These are phyloP conservation scores for Hortiboletus campestris DNA, from an alignment of 768 basidiomycete genomes.

Conservation along the genomic window DNA sequence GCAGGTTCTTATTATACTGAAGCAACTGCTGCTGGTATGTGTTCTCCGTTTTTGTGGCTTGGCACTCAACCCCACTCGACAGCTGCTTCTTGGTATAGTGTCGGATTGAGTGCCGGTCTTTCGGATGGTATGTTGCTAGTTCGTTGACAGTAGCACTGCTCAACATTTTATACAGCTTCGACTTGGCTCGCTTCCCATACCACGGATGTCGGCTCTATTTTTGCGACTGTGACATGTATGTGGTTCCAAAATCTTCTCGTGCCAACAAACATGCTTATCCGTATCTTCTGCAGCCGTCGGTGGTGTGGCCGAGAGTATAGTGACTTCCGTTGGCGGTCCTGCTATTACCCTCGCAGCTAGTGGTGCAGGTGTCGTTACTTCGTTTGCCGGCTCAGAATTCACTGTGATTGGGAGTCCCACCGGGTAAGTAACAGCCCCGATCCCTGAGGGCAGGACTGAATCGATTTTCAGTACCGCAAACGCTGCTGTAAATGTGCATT, in stretches of 20 bases:
- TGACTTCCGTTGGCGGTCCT: conserved; percentile 57
- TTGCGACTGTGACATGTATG: conserved; percentile 28
- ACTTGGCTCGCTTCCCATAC: conserved; percentile 15
- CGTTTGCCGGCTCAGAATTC: conserved; percentile 52
- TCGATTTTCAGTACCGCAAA: conserved; percentile 13
- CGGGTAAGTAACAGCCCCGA: conserved; percentile 5
- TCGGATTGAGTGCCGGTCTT: conserved; percentile 17
- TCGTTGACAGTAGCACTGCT: neutral
- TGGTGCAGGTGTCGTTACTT: conserved; percentile 41
- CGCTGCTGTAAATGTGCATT: conserved; percentile 13
- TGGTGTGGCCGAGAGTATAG: conserved; percentile 50
- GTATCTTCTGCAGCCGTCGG: conserved; percentile 43
- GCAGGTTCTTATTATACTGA: conserved; percentile 33
- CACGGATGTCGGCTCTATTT: neutral
- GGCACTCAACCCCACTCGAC: neutral
- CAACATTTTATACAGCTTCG: conserved; percentile 13
- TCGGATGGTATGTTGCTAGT: conserved; percentile 13
- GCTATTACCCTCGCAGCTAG: conserved; percentile 57
- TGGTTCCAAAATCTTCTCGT: neutral
- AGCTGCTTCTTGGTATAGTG: conserved; percentile 20
- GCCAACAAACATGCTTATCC: neutral
- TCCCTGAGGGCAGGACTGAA: neutral
- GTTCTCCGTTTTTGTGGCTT: neutral
- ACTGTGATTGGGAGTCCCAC: conserved; percentile 38
- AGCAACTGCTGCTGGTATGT: conserved; percentile 26